Conservation (phyloP, 345 rosid genomes). For the Acer campestre region DNA sequence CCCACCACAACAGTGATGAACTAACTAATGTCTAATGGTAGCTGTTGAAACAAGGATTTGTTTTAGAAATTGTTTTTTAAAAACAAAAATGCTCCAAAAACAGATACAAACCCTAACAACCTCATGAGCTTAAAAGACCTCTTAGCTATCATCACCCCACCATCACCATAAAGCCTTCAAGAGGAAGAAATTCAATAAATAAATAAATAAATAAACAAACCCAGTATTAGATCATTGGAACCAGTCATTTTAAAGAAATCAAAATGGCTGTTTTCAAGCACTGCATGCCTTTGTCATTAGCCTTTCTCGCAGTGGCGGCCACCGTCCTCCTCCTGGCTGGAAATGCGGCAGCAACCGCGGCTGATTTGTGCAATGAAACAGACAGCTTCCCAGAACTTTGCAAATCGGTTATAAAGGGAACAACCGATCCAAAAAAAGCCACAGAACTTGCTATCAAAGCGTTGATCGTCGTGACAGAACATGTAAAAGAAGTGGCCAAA, state of each 20-base stretch:
- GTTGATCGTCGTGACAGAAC: not conserved
- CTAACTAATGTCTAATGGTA: no score
- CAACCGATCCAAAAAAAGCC: conserved; percentile 25
- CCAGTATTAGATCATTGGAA: no score
- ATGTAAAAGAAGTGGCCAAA: not conserved
- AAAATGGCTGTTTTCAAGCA: not conserved
- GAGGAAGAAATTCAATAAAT: not conserved
- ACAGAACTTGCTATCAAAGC: conserved; percentile 31
- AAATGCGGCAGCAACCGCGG: not conserved
- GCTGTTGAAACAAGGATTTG: not conserved
- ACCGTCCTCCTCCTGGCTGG: not conserved
- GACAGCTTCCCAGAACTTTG: conserved; percentile 21
- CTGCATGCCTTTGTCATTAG: not conserved
- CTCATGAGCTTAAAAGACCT: no score
- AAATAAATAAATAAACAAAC: not conserved
- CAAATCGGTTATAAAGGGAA: conserved; percentile 28
- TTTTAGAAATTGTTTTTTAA: no score
- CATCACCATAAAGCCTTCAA: not conserved
- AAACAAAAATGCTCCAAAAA: not conserved
- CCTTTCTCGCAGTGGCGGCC: not conserved
- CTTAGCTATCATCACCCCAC: not conserved
- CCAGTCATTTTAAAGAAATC: no score
- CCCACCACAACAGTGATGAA: not conserved
- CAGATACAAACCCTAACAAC: not conserved
- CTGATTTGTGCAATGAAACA: conserved; percentile 25